A percentile compares a stretch with the other conserved stretches of the same genome.
Conservation (phyloP, 257 asterid species). For the Fraxinus excelsior region DNA sequence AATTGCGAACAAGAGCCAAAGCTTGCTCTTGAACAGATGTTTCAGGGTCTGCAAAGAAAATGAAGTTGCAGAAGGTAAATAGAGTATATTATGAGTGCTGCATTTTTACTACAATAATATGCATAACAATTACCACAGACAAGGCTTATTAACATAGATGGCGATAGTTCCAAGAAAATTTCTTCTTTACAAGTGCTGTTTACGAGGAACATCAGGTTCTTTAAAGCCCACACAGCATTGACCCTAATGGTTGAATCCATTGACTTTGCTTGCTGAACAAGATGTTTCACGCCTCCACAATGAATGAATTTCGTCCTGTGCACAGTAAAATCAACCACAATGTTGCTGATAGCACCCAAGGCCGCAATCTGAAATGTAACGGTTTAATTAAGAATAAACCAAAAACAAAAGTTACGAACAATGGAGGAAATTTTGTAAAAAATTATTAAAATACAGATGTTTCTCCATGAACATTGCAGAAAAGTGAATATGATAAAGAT, state of each 20-base stretch:
- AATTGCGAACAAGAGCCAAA: conserved; percentile 77
- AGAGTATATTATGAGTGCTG: conserved; percentile 18
- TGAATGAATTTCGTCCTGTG: conserved; percentile 59
- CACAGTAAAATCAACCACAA: conserved; percentile 71
- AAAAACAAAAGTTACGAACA: neutral
- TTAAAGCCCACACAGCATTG: conserved; percentile 76
- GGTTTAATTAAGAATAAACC: conserved; percentile 6
- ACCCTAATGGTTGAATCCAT: conserved; percentile 78
- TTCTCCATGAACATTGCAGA: neutral
- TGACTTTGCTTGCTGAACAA: conserved; percentile 83
- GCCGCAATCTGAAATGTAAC: conserved; percentile 67
- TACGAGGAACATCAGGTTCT: conserved; percentile 78
- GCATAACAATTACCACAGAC: conserved; percentile 58
- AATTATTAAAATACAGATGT: neutral
- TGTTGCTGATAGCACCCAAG: conserved; percentile 81
- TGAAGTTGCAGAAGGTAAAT: conserved; percentile 25
- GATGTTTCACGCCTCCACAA: conserved; percentile 82
- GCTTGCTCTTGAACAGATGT: conserved; percentile 90
- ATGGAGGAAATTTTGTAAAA: neutral
- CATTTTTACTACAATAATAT: conserved; percentile 1
- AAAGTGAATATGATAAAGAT: neutral
- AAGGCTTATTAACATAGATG: conserved; percentile 69
- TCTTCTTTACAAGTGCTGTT: conserved; percentile 73
- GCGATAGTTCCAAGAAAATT: conserved; percentile 67
- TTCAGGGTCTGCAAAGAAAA: conserved; percentile 70